Evolutionary conservation across 2,329 filamentous ascomycete species (phyloP), one percentile per base, ranked within the genome.

Genomic region (Alternaria conjuncta): DNA sequence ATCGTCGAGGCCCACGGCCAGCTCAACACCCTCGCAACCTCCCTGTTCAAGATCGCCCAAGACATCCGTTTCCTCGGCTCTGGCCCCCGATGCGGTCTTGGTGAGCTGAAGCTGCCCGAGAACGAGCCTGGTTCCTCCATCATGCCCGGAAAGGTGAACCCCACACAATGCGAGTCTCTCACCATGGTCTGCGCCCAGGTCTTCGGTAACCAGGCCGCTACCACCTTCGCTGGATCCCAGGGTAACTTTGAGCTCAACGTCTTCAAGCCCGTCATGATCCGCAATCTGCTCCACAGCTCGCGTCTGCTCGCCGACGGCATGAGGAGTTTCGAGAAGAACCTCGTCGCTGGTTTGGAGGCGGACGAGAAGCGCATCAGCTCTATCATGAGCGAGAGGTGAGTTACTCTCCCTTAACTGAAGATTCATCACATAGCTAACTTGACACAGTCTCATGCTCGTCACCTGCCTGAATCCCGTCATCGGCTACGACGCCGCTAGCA

Each of bases 121-220:
- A 99, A 99, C 84, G 96, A 99, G 86, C 96, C 96, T 32, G 95
- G 95, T 69, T 96, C 92, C 78, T 96, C 92, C 74, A 98, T 99
- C 86, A 99, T 99, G 96, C 96, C 96, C 47, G 96, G 96, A 78
- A 99, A 99, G 86, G 96, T 99, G 80, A 99, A 99, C 86, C 96
- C 96, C 30, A 99, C 96, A 30, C 96, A 99, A 84, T 97, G 94
- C 84, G 96, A 99, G 86, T 92, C 94, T 66, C 85, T 99, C 81
- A 98, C 96, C 74, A 99, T 99, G 96, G 86, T 98, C 65, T 97
- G 95, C 85, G 89, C 93, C 20, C 96, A 99, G 83, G 95, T 99
- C 66, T 97, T 98, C 88, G 96, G 96, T 78, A 99, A 99, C 87
- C 90, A 98, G 80, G 91, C 94, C 57, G 93, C 96, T 41, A 90